Conservation (phyloP, 176 grass and related monocot species). For the Tillandsia fasciculata region DNA sequence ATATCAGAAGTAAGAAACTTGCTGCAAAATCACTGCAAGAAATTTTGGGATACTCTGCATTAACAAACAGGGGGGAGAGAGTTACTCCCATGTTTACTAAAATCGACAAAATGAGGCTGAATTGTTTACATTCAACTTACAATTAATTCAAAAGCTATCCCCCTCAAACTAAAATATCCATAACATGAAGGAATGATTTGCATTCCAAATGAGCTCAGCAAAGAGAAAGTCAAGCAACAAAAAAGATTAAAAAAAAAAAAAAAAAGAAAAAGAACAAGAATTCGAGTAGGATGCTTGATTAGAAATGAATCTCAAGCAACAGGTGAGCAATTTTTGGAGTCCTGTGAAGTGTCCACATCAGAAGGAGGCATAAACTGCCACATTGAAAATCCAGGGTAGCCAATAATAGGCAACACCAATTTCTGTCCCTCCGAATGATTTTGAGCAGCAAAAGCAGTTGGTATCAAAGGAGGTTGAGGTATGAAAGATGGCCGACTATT, state of each 20-base stretch:
- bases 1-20: no score
- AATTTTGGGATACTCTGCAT: no score
- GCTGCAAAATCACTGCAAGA: no score
- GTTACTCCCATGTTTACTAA: neutral
- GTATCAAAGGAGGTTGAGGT: conserved; percentile 45
- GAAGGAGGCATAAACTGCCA: conserved; percentile 70
- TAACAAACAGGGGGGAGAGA: neutral
- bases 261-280: neutral
- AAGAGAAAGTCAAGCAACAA: neutral
- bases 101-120: neutral
- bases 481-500: conserved; percentile 37
- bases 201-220: neutral
- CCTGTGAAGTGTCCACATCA: conserved; percentile 61
- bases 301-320: conserved; percentile 33
- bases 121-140: neutral
- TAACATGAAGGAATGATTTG: no score
- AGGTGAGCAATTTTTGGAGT: conserved; percentile 47
- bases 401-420: conserved; percentile 54
- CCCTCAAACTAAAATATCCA: no score
- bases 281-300: neutral
- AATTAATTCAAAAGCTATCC: neutral
- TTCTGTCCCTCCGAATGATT: conserved; percentile 42
- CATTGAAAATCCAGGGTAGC: conserved; percentile 53
- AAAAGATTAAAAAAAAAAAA: neutral
- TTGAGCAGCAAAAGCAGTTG: conserved; percentile 43